Base-by-base conservation (phyloP, 495 filamentous ascomycete genomes). In the Xylaria cubensis region DNA sequence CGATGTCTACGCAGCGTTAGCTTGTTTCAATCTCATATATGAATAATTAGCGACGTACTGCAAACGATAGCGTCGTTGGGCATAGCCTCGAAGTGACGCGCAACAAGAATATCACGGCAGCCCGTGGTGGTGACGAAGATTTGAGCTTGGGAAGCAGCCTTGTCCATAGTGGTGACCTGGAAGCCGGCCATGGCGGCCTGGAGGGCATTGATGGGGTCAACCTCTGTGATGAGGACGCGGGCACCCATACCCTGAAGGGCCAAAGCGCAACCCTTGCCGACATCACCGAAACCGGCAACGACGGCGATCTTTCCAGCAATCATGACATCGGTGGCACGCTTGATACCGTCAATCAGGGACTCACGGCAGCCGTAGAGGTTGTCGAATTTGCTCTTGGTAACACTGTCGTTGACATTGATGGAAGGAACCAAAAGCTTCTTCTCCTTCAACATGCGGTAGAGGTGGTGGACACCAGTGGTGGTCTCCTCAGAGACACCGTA, bases 321-420 rank as follows among this genome's bases (percentile, higher is more conserved):
- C 96, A 99, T 99, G 83, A 98, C 96, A 88, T 99, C 96, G 81
- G 96, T 99, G 70, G 96, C 96, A 86, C 96, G 95, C 92, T 98
- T 99, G 90, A 99, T 99, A 84, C 96, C 96, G 84, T 99, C 96
- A 74, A 99, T 92, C 80, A 99, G 91, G 71, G 96, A 98, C 88
- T 99, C 96, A 81, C 94, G 92, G 93, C 96, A 99, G 76, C 97
- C 97, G 89, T 98, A 99, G 70, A 98, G 88, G 89, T 99, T 99
- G 90, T 99, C 96, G 83, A 99, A 99, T 88, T 99, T 99, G 86
- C 94, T 97, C 92, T 98, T 98, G 82, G 96, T 97, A 80, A 98
- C 95, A 72, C 92, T 93, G 89, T 98, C 95, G 87, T 99, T 99
- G 87, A 99, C 96, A 85, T 99, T 99, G 91, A 99, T 95, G 82